Base-by-base conservation (phyloP, 164 flowering plant species). In the Litsea cubeba region DNA sequence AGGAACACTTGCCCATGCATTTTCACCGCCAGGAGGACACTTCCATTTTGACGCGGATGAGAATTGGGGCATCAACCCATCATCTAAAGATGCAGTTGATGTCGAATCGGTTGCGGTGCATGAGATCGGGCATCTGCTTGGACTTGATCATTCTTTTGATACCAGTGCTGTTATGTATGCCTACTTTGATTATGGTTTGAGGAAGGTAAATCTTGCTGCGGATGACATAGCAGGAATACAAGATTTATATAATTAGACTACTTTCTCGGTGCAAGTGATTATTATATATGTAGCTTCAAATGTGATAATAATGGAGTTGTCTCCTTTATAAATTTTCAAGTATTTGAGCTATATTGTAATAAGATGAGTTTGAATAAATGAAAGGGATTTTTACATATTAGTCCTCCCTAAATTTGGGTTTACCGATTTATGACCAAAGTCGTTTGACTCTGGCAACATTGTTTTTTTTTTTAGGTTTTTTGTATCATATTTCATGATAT, bases 101-200 rank as follows among this genome's bases (percentile, higher is more conserved):
- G 73, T 94, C 62, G 97, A 94, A 67, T 87, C 95, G 0, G 95
- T 94, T 22, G 95, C 91, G 20, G 88, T 90, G 18, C 98, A 92
- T 65, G 97, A 94, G 83, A 92, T 94, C 17, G 98, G 98, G 64
- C 97, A 94, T 68, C 26, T 94, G 68, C 77, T 92, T 35, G 98
- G 98, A 30, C 65, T 93, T 26, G 94, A 89, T 1, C 98, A 93
- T 73, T 84, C 90, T 6, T 82, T 90, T n/a, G 84, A 78, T 3
- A 82, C 82, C 50, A 90, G 85, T 0, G 78, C 97, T 40, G 88
- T 93, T 50, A 93, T 93, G 98, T 91, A 72, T 76, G 91, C 98
- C 32, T 77, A 85, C 26, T 85, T 93, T 3, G 18, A 85, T 25
- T 66, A 92, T 0, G 78, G 90, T 18, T 64, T 72, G 20, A 82